Percentiles rank a stretch among this genome's conserved stretches.
These are phyloP conservation scores for Beauveria varroae DNA, from an alignment of 2,329 filamentous ascomycete species.

Conservation along the genomic window DNA sequence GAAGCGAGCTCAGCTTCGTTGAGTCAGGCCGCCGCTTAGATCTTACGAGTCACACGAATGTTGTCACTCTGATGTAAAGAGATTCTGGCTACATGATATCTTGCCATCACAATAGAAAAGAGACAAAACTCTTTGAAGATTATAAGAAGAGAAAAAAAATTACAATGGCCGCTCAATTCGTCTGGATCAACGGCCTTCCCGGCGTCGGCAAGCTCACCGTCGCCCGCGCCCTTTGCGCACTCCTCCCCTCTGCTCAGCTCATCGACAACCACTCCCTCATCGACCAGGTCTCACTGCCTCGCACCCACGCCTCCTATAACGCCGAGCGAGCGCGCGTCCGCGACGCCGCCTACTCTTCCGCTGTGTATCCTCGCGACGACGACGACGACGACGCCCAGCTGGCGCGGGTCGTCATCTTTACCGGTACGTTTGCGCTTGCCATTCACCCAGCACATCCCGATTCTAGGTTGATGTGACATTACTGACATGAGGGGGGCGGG, in stretches of 20 bases:
- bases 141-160: neutral
- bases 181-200: slow-evolving; percentile 27
- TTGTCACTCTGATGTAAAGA: too few relatives aligned
- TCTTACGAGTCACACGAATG: too few relatives aligned
- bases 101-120: too few relatives aligned
- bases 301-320: slow-evolving; percentile 18
- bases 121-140: neutral
- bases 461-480: neutral
- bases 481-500: neutral
- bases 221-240: slow-evolving; percentile 20
- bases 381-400: slow-evolving; percentile 14
- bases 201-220: slow-evolving; percentile 25
- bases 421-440: slow-evolving; percentile 16
- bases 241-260: slow-evolving; percentile 19
- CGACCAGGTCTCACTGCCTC: slow-evolving; percentile 16
- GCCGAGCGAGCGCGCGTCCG: slow-evolving; percentile 13
- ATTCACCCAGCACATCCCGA: too few relatives aligned
- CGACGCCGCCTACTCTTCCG: slow-evolving; percentile 7
- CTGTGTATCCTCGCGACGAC: slow-evolving; percentile 11
- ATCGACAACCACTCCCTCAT: slow-evolving; percentile 25
- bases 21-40: too few relatives aligned
- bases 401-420: slow-evolving; percentile 18
- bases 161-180: slow-evolving; percentile 11
- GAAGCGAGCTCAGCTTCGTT: too few relatives aligned
- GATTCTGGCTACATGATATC: too few relatives aligned